phyloP scores from a whole-genome alignment of 495 filamentous ascomycete species.

The Lentithecium fluviatile region DNA sequence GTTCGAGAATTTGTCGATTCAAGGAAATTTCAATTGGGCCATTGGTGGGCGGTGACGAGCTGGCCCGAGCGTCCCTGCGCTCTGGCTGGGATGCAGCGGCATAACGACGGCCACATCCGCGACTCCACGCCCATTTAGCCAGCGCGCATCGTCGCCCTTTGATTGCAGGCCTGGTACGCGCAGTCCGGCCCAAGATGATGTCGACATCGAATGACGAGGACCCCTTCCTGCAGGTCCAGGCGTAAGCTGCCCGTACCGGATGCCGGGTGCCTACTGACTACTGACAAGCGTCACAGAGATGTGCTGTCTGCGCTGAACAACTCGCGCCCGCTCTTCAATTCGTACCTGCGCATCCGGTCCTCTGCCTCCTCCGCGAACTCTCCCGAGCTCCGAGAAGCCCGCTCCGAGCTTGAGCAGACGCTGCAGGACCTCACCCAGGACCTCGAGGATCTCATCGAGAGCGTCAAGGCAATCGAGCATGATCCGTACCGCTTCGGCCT shows the following conservation, averaged over 20 bases:
- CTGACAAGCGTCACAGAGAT: constrained; percentile 51
- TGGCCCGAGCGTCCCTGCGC: background rate
- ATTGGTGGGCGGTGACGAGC: too few relatives aligned
- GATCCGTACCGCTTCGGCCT: constrained; percentile 90
- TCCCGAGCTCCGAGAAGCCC: constrained; percentile 83
- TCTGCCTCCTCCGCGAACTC: constrained; percentile 66
- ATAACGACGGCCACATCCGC: background rate
- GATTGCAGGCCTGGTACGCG: constrained; percentile 11
- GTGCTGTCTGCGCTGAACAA: constrained; percentile 76
- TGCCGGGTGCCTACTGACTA: constrained; percentile 10
- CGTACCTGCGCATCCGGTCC: constrained; percentile 93
- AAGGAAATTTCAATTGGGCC: too few relatives aligned
- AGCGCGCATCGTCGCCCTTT: constrained; percentile 7
- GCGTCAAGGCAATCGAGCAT: constrained; percentile 81
- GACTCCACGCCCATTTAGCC: constrained; percentile 16
- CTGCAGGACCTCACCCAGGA: constrained; percentile 78
- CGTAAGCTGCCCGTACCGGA: constrained; percentile 14
- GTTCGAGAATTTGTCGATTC: too few relatives aligned
- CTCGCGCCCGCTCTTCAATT: constrained; percentile 83
- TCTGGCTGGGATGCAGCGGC: background rate
- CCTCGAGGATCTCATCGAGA: constrained; percentile 82
- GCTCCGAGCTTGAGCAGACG: constrained; percentile 73
- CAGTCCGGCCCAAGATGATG: constrained; percentile 26
- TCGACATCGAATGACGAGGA: constrained; percentile 31
- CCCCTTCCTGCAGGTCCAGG: constrained; percentile 37